Evolutionary conservation across 352 stramenopile genomes (phyloP).

Genomic region (Phytophthora ohioensis): DNA sequence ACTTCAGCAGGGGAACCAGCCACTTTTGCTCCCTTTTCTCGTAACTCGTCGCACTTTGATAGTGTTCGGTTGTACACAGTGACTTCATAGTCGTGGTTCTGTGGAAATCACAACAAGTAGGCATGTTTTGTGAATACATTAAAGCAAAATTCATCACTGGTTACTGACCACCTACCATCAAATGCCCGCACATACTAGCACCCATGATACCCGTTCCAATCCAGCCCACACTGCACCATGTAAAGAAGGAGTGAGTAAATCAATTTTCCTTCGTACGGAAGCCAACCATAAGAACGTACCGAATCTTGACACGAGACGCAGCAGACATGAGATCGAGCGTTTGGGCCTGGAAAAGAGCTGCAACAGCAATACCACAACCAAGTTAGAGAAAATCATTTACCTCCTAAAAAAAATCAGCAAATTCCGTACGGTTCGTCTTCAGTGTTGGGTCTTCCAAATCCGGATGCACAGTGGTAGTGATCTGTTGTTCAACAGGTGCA

Average conservation of each 20-base stretch:
- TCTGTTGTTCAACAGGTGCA: slow-evolving; percentile 46
- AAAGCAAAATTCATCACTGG: not conserved
- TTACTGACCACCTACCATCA: slow-evolving; percentile 63
- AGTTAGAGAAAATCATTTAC: slow-evolving; percentile 7
- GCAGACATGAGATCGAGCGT: slow-evolving; percentile 64
- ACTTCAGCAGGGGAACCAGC: slow-evolving; percentile 82
- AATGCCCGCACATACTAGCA: slow-evolving; percentile 88
- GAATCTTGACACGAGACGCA: slow-evolving; percentile 66
- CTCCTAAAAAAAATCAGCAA: not conserved
- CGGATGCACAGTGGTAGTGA: slow-evolving; percentile 35
- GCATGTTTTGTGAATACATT: not conserved
- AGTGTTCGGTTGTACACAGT: slow-evolving; percentile 89
- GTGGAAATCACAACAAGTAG: slow-evolving; percentile 4
- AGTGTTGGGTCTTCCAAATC: slow-evolving; percentile 67
- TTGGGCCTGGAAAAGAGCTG: slow-evolving; percentile 68
- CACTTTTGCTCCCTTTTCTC: slow-evolving; percentile 81
- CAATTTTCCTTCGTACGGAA: too few species aligned
- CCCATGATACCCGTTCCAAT: slow-evolving; percentile 91
- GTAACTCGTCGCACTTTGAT: slow-evolving; percentile 81
- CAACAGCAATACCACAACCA: slow-evolving; percentile 13
- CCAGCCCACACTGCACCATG: slow-evolving; percentile 73
- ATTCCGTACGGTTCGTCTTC: slow-evolving; percentile 56
- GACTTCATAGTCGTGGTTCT: slow-evolving; percentile 87
- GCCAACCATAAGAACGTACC: slow-evolving; percentile 31
- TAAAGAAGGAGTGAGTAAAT: not conserved